Percentiles rank a stretch among this genome's conserved stretches.
Evolutionary conservation across 352 stramenopile species (phyloP).

Genomic region (Phytophthora quininea): DNA sequence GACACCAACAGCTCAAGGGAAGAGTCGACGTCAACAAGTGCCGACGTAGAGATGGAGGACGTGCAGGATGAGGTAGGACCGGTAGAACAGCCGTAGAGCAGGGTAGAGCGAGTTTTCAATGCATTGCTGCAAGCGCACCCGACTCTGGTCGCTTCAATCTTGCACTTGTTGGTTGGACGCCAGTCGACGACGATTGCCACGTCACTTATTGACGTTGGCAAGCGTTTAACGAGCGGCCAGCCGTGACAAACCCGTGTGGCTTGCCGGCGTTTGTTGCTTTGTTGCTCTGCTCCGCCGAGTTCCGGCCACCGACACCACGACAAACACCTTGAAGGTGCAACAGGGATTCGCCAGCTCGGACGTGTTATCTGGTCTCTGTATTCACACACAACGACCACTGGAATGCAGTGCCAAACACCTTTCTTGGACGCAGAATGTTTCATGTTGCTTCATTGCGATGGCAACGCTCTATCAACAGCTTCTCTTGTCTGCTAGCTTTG

Average conservation of each 20-base stretch:
- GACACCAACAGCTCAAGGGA: background rate
- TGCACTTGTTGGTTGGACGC: constrained; percentile 9
- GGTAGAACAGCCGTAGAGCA: constrained; percentile 14
- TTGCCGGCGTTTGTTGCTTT: background rate
- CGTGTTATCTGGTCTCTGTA: background rate
- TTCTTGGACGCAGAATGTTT: background rate
- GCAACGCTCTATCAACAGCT: constrained; percentile 1
- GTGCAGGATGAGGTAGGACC: background rate
- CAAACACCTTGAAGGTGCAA: background rate
- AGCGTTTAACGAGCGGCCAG: background rate
- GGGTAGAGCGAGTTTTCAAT: constrained; percentile 5
- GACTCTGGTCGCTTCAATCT: constrained; percentile 2
- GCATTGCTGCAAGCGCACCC: background rate
- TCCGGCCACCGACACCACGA: background rate
- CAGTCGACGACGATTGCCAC: background rate
- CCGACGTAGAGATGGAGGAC: no score
- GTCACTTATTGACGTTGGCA: background rate
- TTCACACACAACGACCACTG: background rate
- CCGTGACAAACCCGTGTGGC: background rate
- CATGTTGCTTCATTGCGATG: background rate
- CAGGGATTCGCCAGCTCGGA: background rate
- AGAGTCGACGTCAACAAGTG: no score
- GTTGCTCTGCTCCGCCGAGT: background rate
- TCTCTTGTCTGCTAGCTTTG: background rate
- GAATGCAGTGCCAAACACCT: background rate